Evolutionary conservation across 352 stramenopile species (phyloP), one percentile per base, ranked within the genome.

Genomic region (Phytopythium kandeliae): DNA sequence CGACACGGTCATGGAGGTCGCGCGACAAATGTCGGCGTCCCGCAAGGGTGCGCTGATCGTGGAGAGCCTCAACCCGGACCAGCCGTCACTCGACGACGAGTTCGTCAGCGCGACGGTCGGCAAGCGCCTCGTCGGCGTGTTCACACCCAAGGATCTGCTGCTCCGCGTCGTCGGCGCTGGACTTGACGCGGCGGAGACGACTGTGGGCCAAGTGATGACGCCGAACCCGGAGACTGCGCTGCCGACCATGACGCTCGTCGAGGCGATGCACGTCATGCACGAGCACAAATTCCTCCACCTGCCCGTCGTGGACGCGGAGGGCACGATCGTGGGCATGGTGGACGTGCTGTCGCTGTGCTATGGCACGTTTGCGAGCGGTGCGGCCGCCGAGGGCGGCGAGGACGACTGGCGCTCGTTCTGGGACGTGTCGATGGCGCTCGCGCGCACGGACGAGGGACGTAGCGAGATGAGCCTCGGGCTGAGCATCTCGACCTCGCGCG

Each of bases 131-230:
- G 76, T 98, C 40, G 96, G 96, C 57, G 97, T 99, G 50, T 97
- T 99, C 60, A 98, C 95, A 0, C 96, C 97, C 5, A 99, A 99
- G 68, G 96, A 99, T 73, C 69, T 99, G 60, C 85, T 99, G 65
- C 86, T 95, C 17, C 82, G 96, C 34, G 96, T 98, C 15, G 82
- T 98, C 52, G 91, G 94, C 7, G 95, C 92, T 37, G 89, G 93
- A 31, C 56, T 98, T 7, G 83, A 96, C 51, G 80, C 96, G 21
- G 74, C 92, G 19, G 79, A 71, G 50, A 98, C 94, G 45, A 69
- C 69, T 13, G 88, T 99, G 16, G 86, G 73, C 17, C 70, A 92
- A 60, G 93, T 99, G 22, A 99, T 99, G 96, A 99, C 97, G 15
- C 87, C 87, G 7, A 95, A 98, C 55, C 97, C 97, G 1, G 96